phyloP scores from a whole-genome alignment of 331 rosid species.

The Stylosanthes scabra region DNA sequence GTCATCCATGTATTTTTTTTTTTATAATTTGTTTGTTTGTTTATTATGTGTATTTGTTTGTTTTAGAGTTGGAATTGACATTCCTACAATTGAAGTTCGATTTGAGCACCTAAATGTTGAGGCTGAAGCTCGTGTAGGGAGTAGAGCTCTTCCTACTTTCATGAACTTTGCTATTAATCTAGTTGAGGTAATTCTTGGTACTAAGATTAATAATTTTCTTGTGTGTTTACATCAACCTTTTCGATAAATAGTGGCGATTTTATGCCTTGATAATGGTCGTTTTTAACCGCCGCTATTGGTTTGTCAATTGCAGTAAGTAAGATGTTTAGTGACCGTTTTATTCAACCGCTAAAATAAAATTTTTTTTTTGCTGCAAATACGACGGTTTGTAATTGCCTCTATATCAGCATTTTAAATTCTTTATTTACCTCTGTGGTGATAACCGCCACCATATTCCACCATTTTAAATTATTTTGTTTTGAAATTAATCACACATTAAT shows the following conservation, averaged over 20 bases:
- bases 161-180: conserved; percentile 36
- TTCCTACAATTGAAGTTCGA: conserved; percentile 62
- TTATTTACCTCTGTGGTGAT: too few species aligned
- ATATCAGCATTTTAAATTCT: too few species aligned
- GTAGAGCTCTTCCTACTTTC: conserved; percentile 54
- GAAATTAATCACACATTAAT: conserved; percentile 13
- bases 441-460: background rate
- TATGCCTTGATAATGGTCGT: too few species aligned
- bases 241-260: too few species aligned
- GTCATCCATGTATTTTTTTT: background rate
- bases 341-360: too few species aligned
- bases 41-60: background rate
- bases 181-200: conserved; percentile 42
- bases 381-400: too few species aligned
- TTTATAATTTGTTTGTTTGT: background rate
- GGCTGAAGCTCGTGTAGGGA: conserved; percentile 52
- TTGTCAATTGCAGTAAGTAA: too few species aligned
- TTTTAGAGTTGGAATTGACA: conserved; percentile 52
- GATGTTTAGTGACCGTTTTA: too few species aligned
- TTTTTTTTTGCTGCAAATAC: too few species aligned
- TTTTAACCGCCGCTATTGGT: too few species aligned
- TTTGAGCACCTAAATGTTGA: conserved; percentile 51
- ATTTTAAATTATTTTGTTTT: background rate
- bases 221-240: too few species aligned
- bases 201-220: too few species aligned